Evolutionary conservation across 331 rosid genomes (phyloP), one percentile per base, ranked within the genome.

Genomic region (Quercus tomentella): DNA sequence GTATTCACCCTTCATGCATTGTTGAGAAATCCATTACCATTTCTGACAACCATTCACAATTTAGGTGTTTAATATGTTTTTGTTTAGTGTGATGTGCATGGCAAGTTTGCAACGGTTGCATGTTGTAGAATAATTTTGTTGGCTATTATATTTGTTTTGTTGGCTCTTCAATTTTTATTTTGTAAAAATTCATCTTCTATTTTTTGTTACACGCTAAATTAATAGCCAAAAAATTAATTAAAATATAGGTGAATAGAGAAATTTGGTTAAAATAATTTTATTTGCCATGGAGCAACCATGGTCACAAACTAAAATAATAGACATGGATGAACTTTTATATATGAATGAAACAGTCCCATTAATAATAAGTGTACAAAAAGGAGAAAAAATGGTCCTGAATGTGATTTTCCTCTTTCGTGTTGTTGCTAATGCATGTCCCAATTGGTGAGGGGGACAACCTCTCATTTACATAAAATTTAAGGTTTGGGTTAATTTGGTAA

Each of bases 51-150:
- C 88, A 92, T 37, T 67, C 72, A 35, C 80, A 33, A 25, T 89
- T 90, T 90, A 94, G 96, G 98, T 91, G 73, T 14, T 51, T 41
- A 0, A 41, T 35, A 2, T 33, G n/a, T 17, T 18, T 49, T 33
- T 9, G 8, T 74, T 72, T 76, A 72, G 61, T 57, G 66, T 75
- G 84, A 61, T 72, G 41, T 33, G 45, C 87, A 75, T 77, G 12
- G 45, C 45, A 41, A 41, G 45, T 41, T 41, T 58, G 49, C 79
- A 73, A 72, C 37, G 21, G 82, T 65, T 33, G 72, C 78, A 58
- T 65, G 70, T 52, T 52, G 3, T 8, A 8, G 45, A 41, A 41
- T 41, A 8, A 41, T 41, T 41, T 41, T 41, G 45, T 41, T 41
- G 12, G 45, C 45, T 41, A 41, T 8, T 41, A 41, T 41, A 41